phyloP scores from a whole-genome alignment of 2,329 filamentous ascomycete genomes.

The Monosporascus sp. region DNA sequence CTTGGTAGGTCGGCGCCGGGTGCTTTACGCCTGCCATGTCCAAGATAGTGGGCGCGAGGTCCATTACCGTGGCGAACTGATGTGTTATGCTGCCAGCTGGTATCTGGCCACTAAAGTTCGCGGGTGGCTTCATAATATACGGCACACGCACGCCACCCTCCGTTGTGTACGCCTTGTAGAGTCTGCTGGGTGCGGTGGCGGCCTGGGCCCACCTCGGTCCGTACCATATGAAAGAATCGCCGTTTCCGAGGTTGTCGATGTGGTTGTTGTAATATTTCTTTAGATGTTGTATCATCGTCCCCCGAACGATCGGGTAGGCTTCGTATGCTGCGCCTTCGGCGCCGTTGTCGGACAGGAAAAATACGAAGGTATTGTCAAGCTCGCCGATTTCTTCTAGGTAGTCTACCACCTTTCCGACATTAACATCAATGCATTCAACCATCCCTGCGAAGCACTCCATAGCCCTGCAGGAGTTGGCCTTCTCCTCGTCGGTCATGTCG shows the following conservation, averaged over 20 bases:
- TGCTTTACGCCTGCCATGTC: slow-evolving; percentile 44
- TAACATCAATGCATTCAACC: slow-evolving; percentile 57
- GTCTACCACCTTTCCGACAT: slow-evolving; percentile 53
- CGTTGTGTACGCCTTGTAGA: slow-evolving; percentile 39
- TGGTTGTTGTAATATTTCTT: slow-evolving; percentile 53
- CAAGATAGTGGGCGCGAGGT: slow-evolving; percentile 42
- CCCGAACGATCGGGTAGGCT: slow-evolving; percentile 51
- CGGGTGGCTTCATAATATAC: slow-evolving; percentile 41
- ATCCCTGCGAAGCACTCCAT: slow-evolving; percentile 62
- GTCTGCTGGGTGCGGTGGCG: slow-evolving; percentile 30
- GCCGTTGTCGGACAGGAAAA: slow-evolving; percentile 60
- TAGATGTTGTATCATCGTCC: slow-evolving; percentile 45
- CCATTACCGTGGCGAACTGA: slow-evolving; percentile 48
- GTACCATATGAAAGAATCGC: slow-evolving; percentile 56
- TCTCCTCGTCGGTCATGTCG: slow-evolving; percentile 40
- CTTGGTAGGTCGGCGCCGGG: slow-evolving; percentile 44
- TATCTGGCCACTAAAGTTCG: slow-evolving; percentile 18
- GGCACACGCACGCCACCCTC: slow-evolving; percentile 49
- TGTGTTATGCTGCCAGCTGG: slow-evolving; percentile 36
- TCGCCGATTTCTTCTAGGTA: slow-evolving; percentile 52
- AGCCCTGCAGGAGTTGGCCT: slow-evolving; percentile 41
- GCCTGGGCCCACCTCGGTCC: slow-evolving; percentile 48
- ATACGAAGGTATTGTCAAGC: slow-evolving; percentile 58
- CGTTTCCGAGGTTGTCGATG: slow-evolving; percentile 53
- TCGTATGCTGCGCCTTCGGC: slow-evolving; percentile 56